phyloP scores from a whole-genome alignment of 768 basidiomycete genomes.

The Crassisporium funariophilum region DNA sequence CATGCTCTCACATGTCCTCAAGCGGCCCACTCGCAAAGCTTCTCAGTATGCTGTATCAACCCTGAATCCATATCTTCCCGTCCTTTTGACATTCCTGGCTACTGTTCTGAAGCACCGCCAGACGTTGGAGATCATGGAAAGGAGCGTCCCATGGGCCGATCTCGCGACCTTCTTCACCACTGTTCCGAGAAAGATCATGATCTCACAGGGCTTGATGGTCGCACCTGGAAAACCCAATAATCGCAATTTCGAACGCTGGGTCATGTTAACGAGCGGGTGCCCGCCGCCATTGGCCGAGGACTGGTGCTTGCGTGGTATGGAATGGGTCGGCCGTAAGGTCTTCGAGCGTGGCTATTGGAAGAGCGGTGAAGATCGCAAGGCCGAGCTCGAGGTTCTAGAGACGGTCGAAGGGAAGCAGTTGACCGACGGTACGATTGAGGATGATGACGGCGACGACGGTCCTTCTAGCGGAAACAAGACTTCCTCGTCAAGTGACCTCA shows the following conservation, averaged over 20 bases:
- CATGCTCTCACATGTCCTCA: constrained; percentile 73
- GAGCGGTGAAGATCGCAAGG: constrained; percentile 59
- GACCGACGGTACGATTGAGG: constrained; percentile 82
- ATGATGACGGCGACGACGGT: constrained; percentile 62
- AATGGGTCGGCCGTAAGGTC: constrained; percentile 89
- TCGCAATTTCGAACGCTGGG: constrained; percentile 51
- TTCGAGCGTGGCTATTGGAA: constrained; percentile 97
- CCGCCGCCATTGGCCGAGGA: constrained; percentile 85
- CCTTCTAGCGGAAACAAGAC: constrained; percentile 21
- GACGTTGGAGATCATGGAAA: constrained; percentile 66
- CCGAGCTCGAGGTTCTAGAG: constrained; percentile 82
- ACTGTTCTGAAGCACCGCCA: constrained; percentile 69
- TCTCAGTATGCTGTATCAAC: constrained; percentile 55
- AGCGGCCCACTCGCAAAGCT: constrained; percentile 59
- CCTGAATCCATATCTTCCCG: constrained; percentile 85
- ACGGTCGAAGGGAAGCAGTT: constrained; percentile 55
- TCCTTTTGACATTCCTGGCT: constrained; percentile 86
- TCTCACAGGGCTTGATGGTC: constrained; percentile 42
- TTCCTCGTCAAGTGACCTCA: constrained; percentile 37
- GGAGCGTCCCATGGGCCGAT: constrained; percentile 82
- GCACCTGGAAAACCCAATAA: constrained; percentile 9
- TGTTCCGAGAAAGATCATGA: constrained; percentile 57
- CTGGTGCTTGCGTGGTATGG: constrained; percentile 95
- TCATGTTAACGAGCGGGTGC: constrained; percentile 70
- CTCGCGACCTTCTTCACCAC: constrained; percentile 64